Conservation (phyloP, 768 basidiomycete genomes). For the Porphyrellus cyaneotinctus region DNA sequence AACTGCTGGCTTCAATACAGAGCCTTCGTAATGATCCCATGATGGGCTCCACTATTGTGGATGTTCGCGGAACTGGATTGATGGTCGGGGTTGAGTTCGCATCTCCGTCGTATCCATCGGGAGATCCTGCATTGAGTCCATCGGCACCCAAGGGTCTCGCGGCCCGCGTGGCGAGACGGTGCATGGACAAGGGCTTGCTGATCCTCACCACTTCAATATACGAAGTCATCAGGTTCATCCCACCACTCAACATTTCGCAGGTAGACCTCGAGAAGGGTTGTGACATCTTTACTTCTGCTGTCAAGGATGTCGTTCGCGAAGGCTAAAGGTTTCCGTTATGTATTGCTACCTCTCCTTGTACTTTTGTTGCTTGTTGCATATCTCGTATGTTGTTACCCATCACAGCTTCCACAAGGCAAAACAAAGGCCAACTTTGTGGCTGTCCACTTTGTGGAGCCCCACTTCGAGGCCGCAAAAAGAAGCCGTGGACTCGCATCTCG, state of each 20-base stretch:
- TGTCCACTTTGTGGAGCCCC: neutral
- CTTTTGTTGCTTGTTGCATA: neutral
- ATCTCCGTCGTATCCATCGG: conserved; percentile 51
- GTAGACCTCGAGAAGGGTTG: conserved; percentile 71
- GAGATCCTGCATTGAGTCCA: conserved; percentile 41
- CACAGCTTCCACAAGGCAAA: too few relatives aligned
- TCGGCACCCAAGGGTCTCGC: conserved; percentile 54
- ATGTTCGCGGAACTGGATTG: conserved; percentile 84
- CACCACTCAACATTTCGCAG: conserved; percentile 76
- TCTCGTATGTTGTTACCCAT: neutral
- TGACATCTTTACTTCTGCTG: conserved; percentile 62
- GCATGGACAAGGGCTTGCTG: conserved; percentile 81
- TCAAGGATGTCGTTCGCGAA: conserved; percentile 61
- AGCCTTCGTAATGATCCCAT: conserved; percentile 51
- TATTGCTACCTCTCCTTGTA: neutral
- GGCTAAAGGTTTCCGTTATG: conserved; percentile 10
- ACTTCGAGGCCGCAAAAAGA: conserved; percentile 5
- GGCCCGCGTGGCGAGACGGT: conserved; percentile 66
- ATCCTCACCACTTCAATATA: conserved; percentile 88
- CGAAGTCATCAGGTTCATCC: conserved; percentile 90
- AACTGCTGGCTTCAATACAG: conserved; percentile 63
- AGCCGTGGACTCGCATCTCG: conserved; percentile 9
- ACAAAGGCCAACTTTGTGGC: too few relatives aligned
- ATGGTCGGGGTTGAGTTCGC: conserved; percentile 86
- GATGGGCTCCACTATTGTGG: conserved; percentile 61